These are phyloP conservation scores for Colletotrichum lupini DNA, from an alignment of 2,329 filamentous ascomycete species.

Conservation along the genomic window DNA sequence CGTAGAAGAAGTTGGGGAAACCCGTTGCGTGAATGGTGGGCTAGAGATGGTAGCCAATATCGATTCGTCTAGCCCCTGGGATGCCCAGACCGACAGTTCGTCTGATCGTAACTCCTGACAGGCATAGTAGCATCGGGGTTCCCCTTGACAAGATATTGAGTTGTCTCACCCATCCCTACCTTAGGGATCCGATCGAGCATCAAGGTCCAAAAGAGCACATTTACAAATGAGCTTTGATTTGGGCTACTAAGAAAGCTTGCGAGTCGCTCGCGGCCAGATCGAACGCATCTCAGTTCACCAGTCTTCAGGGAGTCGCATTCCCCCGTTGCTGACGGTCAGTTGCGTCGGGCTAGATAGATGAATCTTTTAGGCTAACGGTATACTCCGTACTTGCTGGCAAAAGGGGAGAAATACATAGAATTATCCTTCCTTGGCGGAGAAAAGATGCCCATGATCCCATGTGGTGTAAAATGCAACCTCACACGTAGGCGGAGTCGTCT, in stretches of 20 bases:
- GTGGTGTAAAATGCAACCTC: slow-evolving; percentile 6
- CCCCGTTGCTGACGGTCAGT: not conserved
- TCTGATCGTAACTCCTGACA: not conserved
- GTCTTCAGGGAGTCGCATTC: not conserved
- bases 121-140: not conserved
- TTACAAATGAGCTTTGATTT: not conserved
- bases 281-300: too few relatives aligned
- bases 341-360: not conserved
- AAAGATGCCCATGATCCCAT: not conserved
- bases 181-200: too few relatives aligned
- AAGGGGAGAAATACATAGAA: not conserved
- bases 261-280: too few relatives aligned
- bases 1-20: not conserved
- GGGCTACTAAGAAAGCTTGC: too few relatives aligned
- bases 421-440: not conserved
- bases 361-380: too few relatives aligned
- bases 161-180: not conserved
- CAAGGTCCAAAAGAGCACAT: not conserved
- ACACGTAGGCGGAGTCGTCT: not conserved
- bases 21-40: not conserved
- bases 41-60: not conserved
- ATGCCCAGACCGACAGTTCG: slow-evolving; percentile 4
- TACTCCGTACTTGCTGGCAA: not conserved
- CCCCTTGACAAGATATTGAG: not conserved
- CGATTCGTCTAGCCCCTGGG: not conserved